Percentiles rank a stretch among this genome's conserved stretches.
Conservation (phyloP, 2,329 filamentous ascomycete species). For the Orbilia oligospora region DNA sequence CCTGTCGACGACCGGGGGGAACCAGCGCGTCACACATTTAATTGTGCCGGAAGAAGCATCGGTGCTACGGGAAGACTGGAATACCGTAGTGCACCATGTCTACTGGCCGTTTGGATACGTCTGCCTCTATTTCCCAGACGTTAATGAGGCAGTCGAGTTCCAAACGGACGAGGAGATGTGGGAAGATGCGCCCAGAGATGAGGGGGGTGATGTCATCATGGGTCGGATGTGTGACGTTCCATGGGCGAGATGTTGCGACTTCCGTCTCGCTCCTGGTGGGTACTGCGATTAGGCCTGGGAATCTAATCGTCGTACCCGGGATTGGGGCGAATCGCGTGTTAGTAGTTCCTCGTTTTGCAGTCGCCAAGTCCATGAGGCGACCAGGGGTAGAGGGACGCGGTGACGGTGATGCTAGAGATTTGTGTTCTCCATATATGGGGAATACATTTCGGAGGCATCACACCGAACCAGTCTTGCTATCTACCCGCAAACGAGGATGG, state of each 20-base stretch:
- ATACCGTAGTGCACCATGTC: conserved; percentile 50
- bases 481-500: conserved; percentile 44
- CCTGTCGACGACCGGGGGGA: conserved; percentile 22
- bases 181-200: conserved; percentile 58
- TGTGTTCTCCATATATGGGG: conserved; percentile 14
- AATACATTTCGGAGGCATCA: conserved; percentile 30
- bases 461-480: neutral
- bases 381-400: conserved; percentile 34
- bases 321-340: conserved; percentile 37
- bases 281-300: conserved; percentile 47
- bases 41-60: conserved; percentile 36
- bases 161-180: conserved; percentile 43
- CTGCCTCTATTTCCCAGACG: conserved; percentile 44
- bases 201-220: conserved; percentile 47
- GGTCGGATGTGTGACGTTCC: conserved; percentile 50
- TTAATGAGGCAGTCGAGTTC: conserved; percentile 43
- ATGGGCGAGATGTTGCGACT: conserved; percentile 37
- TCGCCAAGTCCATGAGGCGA: conserved; percentile 7
- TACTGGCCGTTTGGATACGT: conserved; percentile 47
- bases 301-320: conserved; percentile 17
- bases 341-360: conserved; percentile 45
- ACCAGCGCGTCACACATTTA: conserved; percentile 47
- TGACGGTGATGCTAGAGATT: conserved; percentile 16
- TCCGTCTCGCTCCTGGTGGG: conserved; percentile 24
- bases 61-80: conserved; percentile 41